Conservation (phyloP, 2,329 filamentous ascomycete species). For the Alternaria triticina region DNA sequence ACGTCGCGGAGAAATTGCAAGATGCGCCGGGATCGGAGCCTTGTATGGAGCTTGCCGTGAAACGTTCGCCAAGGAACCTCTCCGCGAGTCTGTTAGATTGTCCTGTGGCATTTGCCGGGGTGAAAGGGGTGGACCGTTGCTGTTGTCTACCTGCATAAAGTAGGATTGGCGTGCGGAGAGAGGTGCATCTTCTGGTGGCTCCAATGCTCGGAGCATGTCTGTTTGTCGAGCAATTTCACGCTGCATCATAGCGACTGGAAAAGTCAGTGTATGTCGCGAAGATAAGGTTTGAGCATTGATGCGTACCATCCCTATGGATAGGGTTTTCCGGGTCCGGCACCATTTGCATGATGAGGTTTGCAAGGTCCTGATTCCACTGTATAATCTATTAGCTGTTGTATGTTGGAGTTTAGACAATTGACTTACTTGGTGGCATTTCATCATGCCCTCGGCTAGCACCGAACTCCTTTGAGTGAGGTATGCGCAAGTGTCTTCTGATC, state of each 20-base stretch:
- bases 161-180: conserved; percentile 62
- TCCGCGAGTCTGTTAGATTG: conserved; percentile 66
- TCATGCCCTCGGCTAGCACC: conserved; percentile 79
- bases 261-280: conserved; percentile 26
- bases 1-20: conserved; percentile 77
- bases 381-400: conserved; percentile 30
- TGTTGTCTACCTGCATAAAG: conserved; percentile 50
- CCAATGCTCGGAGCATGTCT: conserved; percentile 62
- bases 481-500: conserved; percentile 83
- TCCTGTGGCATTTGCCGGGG: conserved; percentile 87
- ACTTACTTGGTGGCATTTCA: conserved; percentile 71
- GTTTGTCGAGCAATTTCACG: conserved; percentile 68
- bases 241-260: conserved; percentile 59
- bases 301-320: conserved; percentile 82
- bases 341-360: conserved; percentile 74
- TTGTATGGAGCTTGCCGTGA: conserved; percentile 72
- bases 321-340: conserved; percentile 77
- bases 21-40: conserved; percentile 79
- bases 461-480: conserved; percentile 83
- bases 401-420: conserved; percentile 19
- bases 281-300: conserved; percentile 28
- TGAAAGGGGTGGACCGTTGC: conserved; percentile 75
- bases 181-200: conserved; percentile 66
- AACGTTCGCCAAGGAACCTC: conserved; percentile 64
- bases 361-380: conserved; percentile 84